phyloP scores from a whole-genome alignment of 2,329 filamentous ascomycete genomes.

The Endothia cerciana region DNA sequence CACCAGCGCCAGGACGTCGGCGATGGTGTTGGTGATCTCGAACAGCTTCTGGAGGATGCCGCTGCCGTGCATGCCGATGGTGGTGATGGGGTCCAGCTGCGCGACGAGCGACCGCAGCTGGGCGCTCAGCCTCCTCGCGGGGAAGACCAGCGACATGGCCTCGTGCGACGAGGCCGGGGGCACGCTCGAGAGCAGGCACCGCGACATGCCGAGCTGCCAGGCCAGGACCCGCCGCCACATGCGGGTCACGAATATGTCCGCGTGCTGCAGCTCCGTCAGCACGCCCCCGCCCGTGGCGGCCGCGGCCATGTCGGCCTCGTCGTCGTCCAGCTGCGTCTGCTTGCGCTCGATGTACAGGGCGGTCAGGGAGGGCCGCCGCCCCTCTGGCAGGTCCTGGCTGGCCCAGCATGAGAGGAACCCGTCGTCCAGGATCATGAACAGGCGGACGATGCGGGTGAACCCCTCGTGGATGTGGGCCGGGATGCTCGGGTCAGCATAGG shows the following conservation, averaged over 20 bases:
- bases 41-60: constrained; percentile 63
- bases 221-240: constrained; percentile 47
- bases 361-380: constrained; percentile 38
- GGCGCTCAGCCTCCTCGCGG: constrained; percentile 42
- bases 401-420: constrained; percentile 44
- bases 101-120: constrained; percentile 44
- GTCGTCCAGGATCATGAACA: constrained; percentile 46
- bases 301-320: constrained; percentile 40
- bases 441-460: constrained; percentile 43
- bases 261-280: constrained; percentile 45
- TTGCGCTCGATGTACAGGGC: constrained; percentile 46
- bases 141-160: constrained; percentile 45
- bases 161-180: constrained; percentile 40
- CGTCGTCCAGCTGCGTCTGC: constrained; percentile 44
- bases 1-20: constrained; percentile 59
- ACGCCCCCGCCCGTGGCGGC: constrained; percentile 31
- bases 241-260: constrained; percentile 46
- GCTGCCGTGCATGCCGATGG: constrained; percentile 58
- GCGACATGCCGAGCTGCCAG: constrained; percentile 47
- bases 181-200: constrained; percentile 42
- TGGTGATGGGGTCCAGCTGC: constrained; percentile 42
- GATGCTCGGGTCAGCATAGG: constrained; percentile 39
- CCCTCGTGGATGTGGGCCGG: constrained; percentile 42
- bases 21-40: constrained; percentile 63
- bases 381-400: constrained; percentile 21